phyloP scores from a whole-genome alignment of 768 basidiomycete genomes.

The Hygrophorus russula region DNA sequence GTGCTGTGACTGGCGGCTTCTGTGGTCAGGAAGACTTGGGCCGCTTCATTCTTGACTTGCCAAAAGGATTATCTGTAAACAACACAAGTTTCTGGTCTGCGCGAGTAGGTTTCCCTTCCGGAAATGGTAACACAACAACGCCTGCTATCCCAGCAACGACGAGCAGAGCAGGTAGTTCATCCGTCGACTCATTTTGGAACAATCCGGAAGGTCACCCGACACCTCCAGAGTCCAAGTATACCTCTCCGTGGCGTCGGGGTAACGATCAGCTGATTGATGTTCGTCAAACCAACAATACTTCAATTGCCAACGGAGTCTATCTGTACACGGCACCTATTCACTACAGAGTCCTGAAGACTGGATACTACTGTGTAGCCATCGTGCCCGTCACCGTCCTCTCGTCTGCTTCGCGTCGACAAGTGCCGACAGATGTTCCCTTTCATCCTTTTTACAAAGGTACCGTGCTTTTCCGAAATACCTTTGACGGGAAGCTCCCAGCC shows the following conservation, averaged over 20 bases:
- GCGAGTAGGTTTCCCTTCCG: conserved; percentile 46
- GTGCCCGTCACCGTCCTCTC: conserved; percentile 77
- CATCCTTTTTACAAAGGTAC: conserved; percentile 74
- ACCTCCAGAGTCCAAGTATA: conserved; percentile 33
- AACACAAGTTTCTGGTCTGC: conserved; percentile 86
- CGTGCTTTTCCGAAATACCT: conserved; percentile 81
- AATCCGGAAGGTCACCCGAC: conserved; percentile 50
- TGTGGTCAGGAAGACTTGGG: conserved; percentile 68
- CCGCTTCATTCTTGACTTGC: conserved; percentile 79
- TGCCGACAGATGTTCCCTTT: conserved; percentile 39
- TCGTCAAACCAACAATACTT: conserved; percentile 15
- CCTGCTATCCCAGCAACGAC: no score
- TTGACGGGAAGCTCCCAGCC: conserved; percentile 81
- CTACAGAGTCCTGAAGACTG: conserved; percentile 76
- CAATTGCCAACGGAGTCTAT: conserved; percentile 36
- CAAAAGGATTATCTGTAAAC: conserved; percentile 45
- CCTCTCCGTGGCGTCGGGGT: conserved; percentile 36
- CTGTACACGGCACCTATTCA: conserved; percentile 63
- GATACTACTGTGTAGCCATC: conserved; percentile 95
- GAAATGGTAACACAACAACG: conserved; percentile 5
- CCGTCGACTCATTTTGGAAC: conserved; percentile 35
- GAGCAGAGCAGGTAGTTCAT: background rate
- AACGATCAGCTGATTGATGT: conserved; percentile 3
- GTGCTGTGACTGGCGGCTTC: conserved; percentile 57
- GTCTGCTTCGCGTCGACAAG: conserved; percentile 17